These are phyloP conservation scores for Sarocladiaceae sp. DNA, from an alignment of 2,329 filamentous ascomycete species.

Conservation along the genomic window DNA sequence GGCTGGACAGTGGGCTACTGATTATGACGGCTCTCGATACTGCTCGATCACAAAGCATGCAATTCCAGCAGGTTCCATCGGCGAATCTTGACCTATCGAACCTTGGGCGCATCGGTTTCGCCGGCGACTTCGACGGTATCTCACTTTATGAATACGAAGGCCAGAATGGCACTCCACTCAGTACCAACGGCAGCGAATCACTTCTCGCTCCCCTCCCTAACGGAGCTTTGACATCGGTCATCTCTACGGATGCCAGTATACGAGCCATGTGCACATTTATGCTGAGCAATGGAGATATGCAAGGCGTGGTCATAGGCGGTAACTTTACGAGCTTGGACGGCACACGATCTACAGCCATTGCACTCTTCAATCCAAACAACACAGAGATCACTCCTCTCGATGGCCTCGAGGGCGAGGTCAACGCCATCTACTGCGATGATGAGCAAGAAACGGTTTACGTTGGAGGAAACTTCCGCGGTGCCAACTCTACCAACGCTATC, in stretches of 20 bases:
- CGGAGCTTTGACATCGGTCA: slow-evolving; percentile 69
- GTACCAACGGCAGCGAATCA: slow-evolving; percentile 71
- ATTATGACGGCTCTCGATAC: slow-evolving; percentile 10
- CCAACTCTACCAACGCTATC: slow-evolving; percentile 84
- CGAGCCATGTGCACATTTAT: slow-evolving; percentile 80
- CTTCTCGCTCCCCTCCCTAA: slow-evolving; percentile 80
- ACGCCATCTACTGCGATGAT: slow-evolving; percentile 74
- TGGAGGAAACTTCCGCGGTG: slow-evolving; percentile 75
- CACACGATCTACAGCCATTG: slow-evolving; percentile 69
- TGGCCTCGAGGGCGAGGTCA: slow-evolving; percentile 80
- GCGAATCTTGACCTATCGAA: slow-evolving; percentile 71
- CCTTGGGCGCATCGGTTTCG: slow-evolving; percentile 77
- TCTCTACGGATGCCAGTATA: slow-evolving; percentile 76
- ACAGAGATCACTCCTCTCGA: slow-evolving; percentile 64
- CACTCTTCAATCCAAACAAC: slow-evolving; percentile 70
- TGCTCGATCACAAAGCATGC: slow-evolving; percentile 42
- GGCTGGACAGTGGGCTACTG: slow-evolving; percentile 10
- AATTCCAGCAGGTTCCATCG: slow-evolving; percentile 56
- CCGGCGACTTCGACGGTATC: slow-evolving; percentile 84
- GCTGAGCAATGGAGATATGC: slow-evolving; percentile 56
- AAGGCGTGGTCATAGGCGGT: slow-evolving; percentile 79
- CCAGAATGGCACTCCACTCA: slow-evolving; percentile 63
- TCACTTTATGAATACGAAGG: slow-evolving; percentile 82
- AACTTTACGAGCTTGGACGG: slow-evolving; percentile 91
- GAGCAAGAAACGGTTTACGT: slow-evolving; percentile 77